Evolutionary conservation across 345 rosid genomes (phyloP), one percentile per base, ranked within the genome.

Genomic region (Salix purpurea): DNA sequence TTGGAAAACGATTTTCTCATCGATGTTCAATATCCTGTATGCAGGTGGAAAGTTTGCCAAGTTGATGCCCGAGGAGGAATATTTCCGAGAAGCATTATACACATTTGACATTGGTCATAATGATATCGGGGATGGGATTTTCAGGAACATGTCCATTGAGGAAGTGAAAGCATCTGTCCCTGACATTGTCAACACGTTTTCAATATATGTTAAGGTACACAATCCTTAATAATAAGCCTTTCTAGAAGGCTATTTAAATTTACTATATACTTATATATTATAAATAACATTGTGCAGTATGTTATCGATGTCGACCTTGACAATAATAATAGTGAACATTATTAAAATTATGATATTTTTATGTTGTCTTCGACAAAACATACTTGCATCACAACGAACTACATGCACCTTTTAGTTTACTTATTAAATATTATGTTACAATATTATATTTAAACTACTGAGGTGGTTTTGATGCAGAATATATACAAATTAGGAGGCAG

Each of bases 21-120:
- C 18, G 37, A 44, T 26, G 3, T 39, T 48, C 69, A 48, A 36
- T 65, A 36, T 36, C 0, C 11, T 16, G 40, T 6, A 2, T 60
- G 64, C 50, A 87, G 91, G 88, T 72, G 79, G 85, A 66, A 54
- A 73, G 61, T 65, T 72, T 8, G 77, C 79, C 64, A 73, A 52
- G 71, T 79, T 83, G 65, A 71, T 90, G 81, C 92, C 94, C 0
- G 73, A 78, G 24, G 84, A 77, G 32, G 78, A 84, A 30, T 60
- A 64, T 70, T 91, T 86, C 56, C 36, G 76, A 7, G 70, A 77
- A 56, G 95, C 89, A 62, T 74, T 86, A 52, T 91, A 90, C 78
- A 86, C 87, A 46, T 79, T 87, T 68, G 94, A 90, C 70, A 88
- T 90, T 11, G 94, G 91, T 44, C 94, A 90, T 64, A 90, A 90